These are phyloP conservation scores for Pythium grandisporangium DNA, from an alignment of 352 stramenopile species.

Conservation along the genomic window DNA sequence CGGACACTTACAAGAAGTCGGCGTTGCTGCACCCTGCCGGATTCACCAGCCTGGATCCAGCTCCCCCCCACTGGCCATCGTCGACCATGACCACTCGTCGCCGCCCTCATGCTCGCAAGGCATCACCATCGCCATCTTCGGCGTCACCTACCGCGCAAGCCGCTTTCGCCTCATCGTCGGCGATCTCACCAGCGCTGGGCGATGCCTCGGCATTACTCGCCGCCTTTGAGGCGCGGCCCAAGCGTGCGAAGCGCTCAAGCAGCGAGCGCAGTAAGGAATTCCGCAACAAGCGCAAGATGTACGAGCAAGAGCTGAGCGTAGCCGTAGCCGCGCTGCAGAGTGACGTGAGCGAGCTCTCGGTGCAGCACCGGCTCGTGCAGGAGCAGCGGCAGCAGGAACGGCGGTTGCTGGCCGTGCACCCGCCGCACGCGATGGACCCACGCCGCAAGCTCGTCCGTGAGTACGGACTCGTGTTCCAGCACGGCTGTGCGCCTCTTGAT, in stretches of 20 bases:
- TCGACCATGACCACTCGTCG: too few relatives aligned
- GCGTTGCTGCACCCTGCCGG: too few relatives aligned
- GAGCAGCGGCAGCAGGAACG: conserved; percentile 15
- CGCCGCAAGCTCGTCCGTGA: conserved; percentile 13
- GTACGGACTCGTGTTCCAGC: conserved; percentile 16
- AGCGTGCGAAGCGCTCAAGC: conserved; percentile 11
- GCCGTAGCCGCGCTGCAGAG: conserved; percentile 9
- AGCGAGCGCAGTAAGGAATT: conserved; percentile 22
- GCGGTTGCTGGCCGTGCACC: too few relatives aligned
- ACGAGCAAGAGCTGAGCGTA: conserved; percentile 14
- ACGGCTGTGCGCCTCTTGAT: conserved; percentile 9
- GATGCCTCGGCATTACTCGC: conserved; percentile 13
- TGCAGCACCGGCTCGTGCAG: conserved; percentile 12
- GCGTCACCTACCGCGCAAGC: too few relatives aligned
- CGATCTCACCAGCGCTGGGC: too few relatives aligned
- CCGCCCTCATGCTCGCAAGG: too few relatives aligned
- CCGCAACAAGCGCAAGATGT: conserved; percentile 19
- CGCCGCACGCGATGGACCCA: conserved; percentile 9
- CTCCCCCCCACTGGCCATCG: too few relatives aligned
- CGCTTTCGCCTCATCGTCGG: too few relatives aligned
- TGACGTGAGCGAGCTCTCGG: conserved; percentile 15
- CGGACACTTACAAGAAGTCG: too few relatives aligned
- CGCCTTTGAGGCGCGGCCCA: conserved; percentile 14
- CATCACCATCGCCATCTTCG: too few relatives aligned
- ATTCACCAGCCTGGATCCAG: too few relatives aligned